A percentile compares a stretch with the other conserved stretches of the same genome.
Evolutionary conservation across 1,139 yeast species (phyloP).

Genomic region (Martiniozyma asiatica): DNA sequence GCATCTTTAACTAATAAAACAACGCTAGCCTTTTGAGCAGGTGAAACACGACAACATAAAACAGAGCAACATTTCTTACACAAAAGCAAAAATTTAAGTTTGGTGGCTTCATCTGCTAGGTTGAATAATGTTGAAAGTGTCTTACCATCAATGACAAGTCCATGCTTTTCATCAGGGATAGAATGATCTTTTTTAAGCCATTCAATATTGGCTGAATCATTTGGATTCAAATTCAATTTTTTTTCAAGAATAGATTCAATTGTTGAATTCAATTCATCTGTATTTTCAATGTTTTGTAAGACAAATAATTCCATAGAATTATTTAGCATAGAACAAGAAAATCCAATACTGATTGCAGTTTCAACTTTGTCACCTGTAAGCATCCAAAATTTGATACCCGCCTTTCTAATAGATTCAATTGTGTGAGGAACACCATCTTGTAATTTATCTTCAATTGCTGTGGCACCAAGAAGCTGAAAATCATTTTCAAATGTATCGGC

Average conservation of each 20-base stretch:
- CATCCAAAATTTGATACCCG: slow-evolving; percentile 95
- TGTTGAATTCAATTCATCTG: slow-evolving; percentile 21
- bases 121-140: slow-evolving; percentile 36
- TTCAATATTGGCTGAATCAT: slow-evolving; percentile 24
- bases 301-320: slow-evolving; percentile 79
- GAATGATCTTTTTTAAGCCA: slow-evolving; percentile 37
- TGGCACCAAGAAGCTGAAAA: slow-evolving; percentile 77
- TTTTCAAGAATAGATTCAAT: slow-evolving; percentile 31
- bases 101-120: slow-evolving; percentile 12
- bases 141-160: slow-evolving; percentile 45
- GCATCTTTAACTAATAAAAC: slow-evolving; percentile 40
- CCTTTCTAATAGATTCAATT: slow-evolving; percentile 71
- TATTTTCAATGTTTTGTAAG: slow-evolving; percentile 25
- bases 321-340: slow-evolving; percentile 85
- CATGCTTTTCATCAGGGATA: slow-evolving; percentile 35
- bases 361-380: slow-evolving; percentile 96
- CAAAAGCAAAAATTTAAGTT: slow-evolving; percentile 36
- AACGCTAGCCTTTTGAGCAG: slow-evolving; percentile 50
- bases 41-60: slow-evolving; percentile 54
- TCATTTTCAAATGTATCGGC: slow-evolving; percentile 71
- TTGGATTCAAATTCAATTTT: slow-evolving; percentile 27
- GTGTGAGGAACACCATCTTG: slow-evolving; percentile 95
- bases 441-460: slow-evolving; percentile 92
- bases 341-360: slow-evolving; percentile 96
- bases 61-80: slow-evolving; percentile 53